Percentiles rank a stretch among this genome's conserved stretches.
These are phyloP conservation scores for Citrullus mucosospermus DNA, from an alignment of 306 rosid genomes.

Conservation along the genomic window DNA sequence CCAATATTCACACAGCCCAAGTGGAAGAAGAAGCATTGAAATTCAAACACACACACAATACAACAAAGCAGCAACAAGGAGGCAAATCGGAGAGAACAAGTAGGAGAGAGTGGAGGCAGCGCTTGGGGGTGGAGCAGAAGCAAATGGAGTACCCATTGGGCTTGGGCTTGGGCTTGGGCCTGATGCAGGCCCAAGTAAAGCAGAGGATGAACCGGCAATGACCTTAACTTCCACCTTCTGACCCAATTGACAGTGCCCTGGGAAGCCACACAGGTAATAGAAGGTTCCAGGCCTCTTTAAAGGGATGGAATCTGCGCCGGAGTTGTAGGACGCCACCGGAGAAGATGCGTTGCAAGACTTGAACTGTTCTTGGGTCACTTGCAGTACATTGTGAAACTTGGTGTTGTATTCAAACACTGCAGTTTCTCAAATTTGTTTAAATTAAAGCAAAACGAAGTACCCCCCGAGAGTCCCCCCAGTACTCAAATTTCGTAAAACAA, in stretches of 20 bases:
- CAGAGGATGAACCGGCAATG: background rate
- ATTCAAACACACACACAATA: background rate
- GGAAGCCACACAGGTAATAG: conserved; percentile 23
- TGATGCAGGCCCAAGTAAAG: background rate
- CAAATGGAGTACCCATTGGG: background rate
- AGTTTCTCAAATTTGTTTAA: background rate
- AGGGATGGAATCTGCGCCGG: conserved; percentile 11
- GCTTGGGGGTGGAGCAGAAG: background rate
- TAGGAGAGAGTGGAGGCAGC: background rate
- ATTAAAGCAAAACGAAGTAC: too few species aligned
- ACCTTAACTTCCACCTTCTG: conserved; percentile 26
- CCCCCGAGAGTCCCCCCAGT: too few species aligned
- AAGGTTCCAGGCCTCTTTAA: conserved; percentile 10
- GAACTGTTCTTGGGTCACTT: conserved; percentile 13
- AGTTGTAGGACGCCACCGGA: background rate
- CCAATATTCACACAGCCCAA: background rate
- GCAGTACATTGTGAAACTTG: conserved; percentile 9
- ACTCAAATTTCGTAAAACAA: background rate
- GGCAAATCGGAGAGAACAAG: background rate
- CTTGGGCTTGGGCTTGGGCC: background rate
- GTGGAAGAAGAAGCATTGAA: background rate
- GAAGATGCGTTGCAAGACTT: conserved; percentile 10
- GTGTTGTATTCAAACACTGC: conserved; percentile 19
- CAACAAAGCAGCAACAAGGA: background rate
- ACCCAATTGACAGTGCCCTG: conserved; percentile 13